Evolutionary conservation across 108 stramenopile genomes (phyloP), one percentile per base, ranked within the genome.

Genomic region (Cyclotella baltica): DNA sequence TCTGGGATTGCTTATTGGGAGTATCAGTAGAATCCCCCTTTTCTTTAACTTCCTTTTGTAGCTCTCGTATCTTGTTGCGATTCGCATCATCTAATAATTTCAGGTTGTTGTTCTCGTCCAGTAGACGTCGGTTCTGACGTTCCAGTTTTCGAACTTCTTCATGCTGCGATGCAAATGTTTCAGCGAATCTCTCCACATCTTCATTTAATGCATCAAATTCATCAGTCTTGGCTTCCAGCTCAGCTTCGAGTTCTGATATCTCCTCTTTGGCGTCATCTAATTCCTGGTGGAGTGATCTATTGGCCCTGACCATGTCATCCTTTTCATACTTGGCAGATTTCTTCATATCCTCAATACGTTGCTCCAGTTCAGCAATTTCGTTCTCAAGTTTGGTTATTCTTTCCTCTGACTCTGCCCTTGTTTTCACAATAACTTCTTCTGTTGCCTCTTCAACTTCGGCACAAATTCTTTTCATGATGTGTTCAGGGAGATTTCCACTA

Each of bases 121-220:
- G 51, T 22, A 79, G 64, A 56, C 70, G 70, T 58, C 69, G 72
- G 4, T 38, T 37, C 22, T 58, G 38, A 0, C 48, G 46, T 52
- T 79, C 70, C 20, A 79, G 5, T 31, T 56, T 52, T 31, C 64
- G 62, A 22, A 79, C 36, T 53, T 71, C 70, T 38, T 72, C 65
- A 50, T 73, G 56, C 29, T 80, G 79, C 8, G 58, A 27, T 5
- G 72, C 79, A 53, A 80, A 80, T 20, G 79, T 68, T 53, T 80
- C 79, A 13, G 79, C 72, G 48, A 80, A 73, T 2, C 51, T 69
- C 51, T 80, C 79, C 37, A 80, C 23, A 35, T 80, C 79, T 57
- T 73, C 72, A 63, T 73, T 62, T 47, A 80, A 56, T 15, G 67
- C 51, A 62, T 80, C 72, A 52, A 48, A 73, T 28, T 78, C 69